These are phyloP conservation scores for Kwoniella sp. DNA, from an alignment of 768 basidiomycete genomes.

Conservation along the genomic window DNA sequence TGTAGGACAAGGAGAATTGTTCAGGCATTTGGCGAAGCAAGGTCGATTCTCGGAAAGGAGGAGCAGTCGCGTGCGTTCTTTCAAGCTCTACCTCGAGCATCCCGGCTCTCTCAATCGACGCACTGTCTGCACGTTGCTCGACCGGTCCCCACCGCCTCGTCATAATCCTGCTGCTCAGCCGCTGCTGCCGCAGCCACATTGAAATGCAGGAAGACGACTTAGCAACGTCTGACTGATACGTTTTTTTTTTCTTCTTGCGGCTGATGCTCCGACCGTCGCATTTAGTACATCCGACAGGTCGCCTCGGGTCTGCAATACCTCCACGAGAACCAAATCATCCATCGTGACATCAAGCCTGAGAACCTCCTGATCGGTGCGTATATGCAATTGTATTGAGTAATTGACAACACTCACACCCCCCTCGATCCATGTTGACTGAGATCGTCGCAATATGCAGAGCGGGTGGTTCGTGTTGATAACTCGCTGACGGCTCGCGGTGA, in stretches of 20 bases:
- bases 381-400: background rate
- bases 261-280: no score
- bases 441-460: no score
- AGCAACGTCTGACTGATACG: background rate
- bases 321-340: slow-evolving; percentile 93
- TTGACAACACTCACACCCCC: background rate
- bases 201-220: no score
- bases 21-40: slow-evolving; percentile 85
- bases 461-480: no score
- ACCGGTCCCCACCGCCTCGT: no score
- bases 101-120: no score
- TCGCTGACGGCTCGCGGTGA: slow-evolving; percentile 2
- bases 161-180: no score
- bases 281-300: slow-evolving; percentile 98
- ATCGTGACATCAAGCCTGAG: slow-evolving; percentile 98
- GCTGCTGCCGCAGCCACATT: no score
- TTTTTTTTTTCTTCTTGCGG: no score
- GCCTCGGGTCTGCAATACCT: slow-evolving; percentile 90
- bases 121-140: no score
- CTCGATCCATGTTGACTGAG: background rate
- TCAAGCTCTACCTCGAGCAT: background rate
- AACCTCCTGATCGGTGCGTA: slow-evolving; percentile 81
- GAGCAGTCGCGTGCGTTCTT: slow-evolving; percentile 62
- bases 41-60: slow-evolving; percentile 86
- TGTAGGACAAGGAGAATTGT: slow-evolving; percentile 72